Evolutionary conservation across 345 rosid species (phyloP).

Genomic region (Eucalyptus fibrosa): DNA sequence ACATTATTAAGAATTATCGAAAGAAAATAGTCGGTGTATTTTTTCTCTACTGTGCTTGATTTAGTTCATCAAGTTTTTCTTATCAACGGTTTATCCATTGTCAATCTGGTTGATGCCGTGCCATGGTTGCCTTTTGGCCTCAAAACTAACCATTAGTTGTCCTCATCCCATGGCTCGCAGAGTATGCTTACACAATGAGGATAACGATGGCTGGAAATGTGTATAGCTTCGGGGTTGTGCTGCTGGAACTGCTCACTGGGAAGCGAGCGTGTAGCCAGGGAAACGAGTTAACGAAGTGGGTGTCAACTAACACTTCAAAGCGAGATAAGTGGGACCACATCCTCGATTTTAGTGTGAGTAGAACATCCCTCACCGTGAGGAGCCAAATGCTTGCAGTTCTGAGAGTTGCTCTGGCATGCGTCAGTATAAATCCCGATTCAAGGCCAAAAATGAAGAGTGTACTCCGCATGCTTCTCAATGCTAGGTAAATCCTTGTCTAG

Average conservation of each 20-base stretch:
- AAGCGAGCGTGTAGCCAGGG: slow-evolving; percentile 66
- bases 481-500: slow-evolving; percentile 13
- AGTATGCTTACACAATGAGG: slow-evolving; percentile 94
- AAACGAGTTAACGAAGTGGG: slow-evolving; percentile 74
- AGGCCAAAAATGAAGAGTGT: slow-evolving; percentile 88
- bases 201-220: slow-evolving; percentile 75
- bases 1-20: neutral
- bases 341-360: slow-evolving; percentile 55
- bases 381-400: slow-evolving; percentile 74
- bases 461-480: slow-evolving; percentile 54
- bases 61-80: neutral
- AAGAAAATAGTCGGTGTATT: neutral
- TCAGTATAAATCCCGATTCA: slow-evolving; percentile 42
- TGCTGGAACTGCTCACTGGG: slow-evolving; percentile 79
- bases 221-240: slow-evolving; percentile 69
- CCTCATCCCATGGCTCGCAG: slow-evolving; percentile 16
- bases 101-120: neutral
- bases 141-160: neutral
- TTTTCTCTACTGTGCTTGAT: neutral
- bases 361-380: slow-evolving; percentile 36
- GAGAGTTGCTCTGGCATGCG: slow-evolving; percentile 64
- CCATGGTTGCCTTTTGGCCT: neutral
- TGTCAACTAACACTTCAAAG: slow-evolving; percentile 23
- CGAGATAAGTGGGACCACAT: slow-evolving; percentile 43
- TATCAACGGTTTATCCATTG: neutral